Evolutionary conservation across 176 grass and related monocot genomes (phyloP).

Genomic region (Tuctoria greenei): DNA sequence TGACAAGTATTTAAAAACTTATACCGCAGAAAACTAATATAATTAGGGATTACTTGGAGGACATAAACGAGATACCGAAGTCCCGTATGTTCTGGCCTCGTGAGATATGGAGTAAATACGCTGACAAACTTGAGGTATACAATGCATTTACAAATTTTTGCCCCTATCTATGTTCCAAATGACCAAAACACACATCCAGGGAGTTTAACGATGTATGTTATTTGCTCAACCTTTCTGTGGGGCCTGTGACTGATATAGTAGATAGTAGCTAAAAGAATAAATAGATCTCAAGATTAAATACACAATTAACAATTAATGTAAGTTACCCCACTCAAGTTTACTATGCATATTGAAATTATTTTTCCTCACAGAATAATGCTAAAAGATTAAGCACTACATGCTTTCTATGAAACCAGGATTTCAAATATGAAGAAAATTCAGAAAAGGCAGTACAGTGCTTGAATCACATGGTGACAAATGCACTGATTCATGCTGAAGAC

Average conservation of each 20-base stretch:
- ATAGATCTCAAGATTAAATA: neutral
- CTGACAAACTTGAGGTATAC: slow-evolving; percentile 80
- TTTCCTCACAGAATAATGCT: neutral
- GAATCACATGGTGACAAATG: slow-evolving; percentile 93
- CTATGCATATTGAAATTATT: neutral
- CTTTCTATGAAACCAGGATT: slow-evolving; percentile 61
- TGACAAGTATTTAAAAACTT: slow-evolving; percentile 29
- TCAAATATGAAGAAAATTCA: slow-evolving; percentile 81
- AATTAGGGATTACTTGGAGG: slow-evolving; percentile 98
- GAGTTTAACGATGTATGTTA: neutral
- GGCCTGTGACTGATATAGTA: neutral
- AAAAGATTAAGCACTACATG: no score
- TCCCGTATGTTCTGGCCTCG: slow-evolving; percentile 99
- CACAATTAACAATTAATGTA: neutral
- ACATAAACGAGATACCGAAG: slow-evolving; percentile 95
- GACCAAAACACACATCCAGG: neutral
- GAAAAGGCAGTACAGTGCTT: slow-evolving; percentile 84
- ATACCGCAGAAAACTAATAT: slow-evolving; percentile 93
- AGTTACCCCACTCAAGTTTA: neutral
- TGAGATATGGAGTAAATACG: slow-evolving; percentile 98
- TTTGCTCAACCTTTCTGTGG: neutral
- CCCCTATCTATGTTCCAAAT: neutral
- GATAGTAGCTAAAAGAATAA: neutral
- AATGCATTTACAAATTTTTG: slow-evolving; percentile 3
- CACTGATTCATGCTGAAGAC: slow-evolving; percentile 74